Conservation (phyloP, 2,329 filamentous ascomycete species). For the Polytolypa hystricis region DNA sequence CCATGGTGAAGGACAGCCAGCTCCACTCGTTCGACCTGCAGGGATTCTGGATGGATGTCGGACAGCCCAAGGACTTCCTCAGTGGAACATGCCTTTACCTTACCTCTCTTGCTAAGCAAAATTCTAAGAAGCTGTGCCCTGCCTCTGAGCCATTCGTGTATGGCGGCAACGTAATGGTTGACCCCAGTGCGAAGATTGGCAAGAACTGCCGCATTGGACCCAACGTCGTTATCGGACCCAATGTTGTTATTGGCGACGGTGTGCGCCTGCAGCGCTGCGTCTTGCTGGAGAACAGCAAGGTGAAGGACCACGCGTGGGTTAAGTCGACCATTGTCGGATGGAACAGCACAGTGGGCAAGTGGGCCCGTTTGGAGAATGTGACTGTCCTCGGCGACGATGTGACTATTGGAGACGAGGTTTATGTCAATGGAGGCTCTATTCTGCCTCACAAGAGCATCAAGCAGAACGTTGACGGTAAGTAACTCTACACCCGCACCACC, state of each 20-base stretch:
- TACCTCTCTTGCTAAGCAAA: slow-evolving; percentile 80
- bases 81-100: slow-evolving; percentile 94
- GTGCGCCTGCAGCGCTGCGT: slow-evolving; percentile 91
- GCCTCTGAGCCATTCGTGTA: slow-evolving; percentile 68
- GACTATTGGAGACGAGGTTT: slow-evolving; percentile 94
- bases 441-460: slow-evolving; percentile 99
- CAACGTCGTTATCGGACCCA: slow-evolving; percentile 90
- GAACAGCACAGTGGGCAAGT: slow-evolving; percentile 92
- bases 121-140: slow-evolving; percentile 70
- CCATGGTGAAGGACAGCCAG: slow-evolving; percentile 78
- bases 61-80: slow-evolving; percentile 96
- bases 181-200: slow-evolving; percentile 88
- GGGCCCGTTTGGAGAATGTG: slow-evolving; percentile 94
- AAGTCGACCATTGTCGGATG: slow-evolving; percentile 98
- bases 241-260: slow-evolving; percentile 85
- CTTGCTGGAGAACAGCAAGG: slow-evolving; percentile 75
- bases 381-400: slow-evolving; percentile 97
- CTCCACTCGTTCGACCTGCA: slow-evolving; percentile 94
- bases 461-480: slow-evolving; percentile 76
- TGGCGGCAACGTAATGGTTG: slow-evolving; percentile 90
- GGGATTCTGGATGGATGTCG: slow-evolving; percentile 99
- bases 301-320: slow-evolving; percentile 98
- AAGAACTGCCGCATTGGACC: slow-evolving; percentile 97
- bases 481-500: background rate
- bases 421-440: slow-evolving; percentile 93